Evolutionary conservation across 305 asterid genomes (phyloP), one percentile per base, ranked within the genome.

Genomic region (Coffea humblotiana): DNA sequence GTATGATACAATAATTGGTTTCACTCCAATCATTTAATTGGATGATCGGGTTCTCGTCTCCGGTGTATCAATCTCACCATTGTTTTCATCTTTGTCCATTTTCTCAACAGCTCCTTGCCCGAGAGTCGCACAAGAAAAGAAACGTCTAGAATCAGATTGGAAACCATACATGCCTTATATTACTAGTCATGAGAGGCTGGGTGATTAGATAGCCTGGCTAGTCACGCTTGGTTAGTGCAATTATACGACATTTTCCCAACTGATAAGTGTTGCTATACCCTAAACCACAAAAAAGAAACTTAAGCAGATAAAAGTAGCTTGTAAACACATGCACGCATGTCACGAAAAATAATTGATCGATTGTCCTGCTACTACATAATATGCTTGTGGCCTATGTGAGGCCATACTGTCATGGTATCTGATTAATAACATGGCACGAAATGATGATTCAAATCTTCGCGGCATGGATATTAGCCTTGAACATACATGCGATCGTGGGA

Each of bases 21-120:
- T 10, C 16, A 25, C 51, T 71, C 71, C 77, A 79, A 78, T 79
- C 78, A 78, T 78, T 78, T n/a, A n/a, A n/a, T n/a, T 56, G 81
- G 48, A 52, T 1, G 37, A 21, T 35, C 80, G 51, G 35, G 12
- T 58, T 29, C 12, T 9, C 14, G 43, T 29, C 12, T 9, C 14
- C 27, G 0, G 15, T 49, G 47, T 6, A 29, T 16, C 75, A 6
- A 23, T 70, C 65, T 78, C 69, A 78, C 76, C 6, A 40, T 40
- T 69, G 25, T 43, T 45, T 72, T 25, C 58, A 72, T 66, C 35
- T 54, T 40, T 56, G 56, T 71, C 27, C 16, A 9, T 64, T 64
- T 75, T 47, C 29, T 52, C 48, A 21, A 73, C 60, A 10, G 65
- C 66, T 2, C 19, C 27, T 43, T 75, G 78, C 40, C 43, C 40